Conservation (phyloP, 495 filamentous ascomycete species). For the Hypoxylon rickii region DNA sequence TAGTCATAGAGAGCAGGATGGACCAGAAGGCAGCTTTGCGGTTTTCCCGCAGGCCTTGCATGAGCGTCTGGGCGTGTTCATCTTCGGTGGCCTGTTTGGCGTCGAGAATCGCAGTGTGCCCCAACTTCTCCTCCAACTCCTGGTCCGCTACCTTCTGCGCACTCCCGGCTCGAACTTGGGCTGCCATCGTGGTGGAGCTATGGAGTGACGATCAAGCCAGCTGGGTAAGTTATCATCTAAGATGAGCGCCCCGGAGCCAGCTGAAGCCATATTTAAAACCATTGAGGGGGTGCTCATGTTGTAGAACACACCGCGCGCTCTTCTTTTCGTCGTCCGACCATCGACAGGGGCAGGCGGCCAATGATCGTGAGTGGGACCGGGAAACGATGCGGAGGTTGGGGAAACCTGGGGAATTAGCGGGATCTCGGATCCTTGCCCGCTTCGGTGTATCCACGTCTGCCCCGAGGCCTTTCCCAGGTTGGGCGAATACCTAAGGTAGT, state of each 20-base stretch:
- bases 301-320: neutral
- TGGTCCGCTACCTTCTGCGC: constrained; percentile 35
- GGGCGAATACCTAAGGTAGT: neutral
- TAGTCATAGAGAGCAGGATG: constrained; percentile 52
- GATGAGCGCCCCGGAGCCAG: neutral
- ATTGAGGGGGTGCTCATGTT: neutral
- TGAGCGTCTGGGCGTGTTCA: constrained; percentile 45
- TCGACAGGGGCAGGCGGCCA: neutral
- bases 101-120: constrained; percentile 33
- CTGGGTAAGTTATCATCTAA: neutral
- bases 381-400: constrained; percentile 19
- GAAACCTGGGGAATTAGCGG: constrained; percentile 21
- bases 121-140: constrained; percentile 37
- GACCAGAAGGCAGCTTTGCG: constrained; percentile 53
- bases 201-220: neutral
- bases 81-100: constrained; percentile 36
- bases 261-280: neutral
- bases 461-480: constrained; percentile 1
- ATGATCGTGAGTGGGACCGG: neutral
- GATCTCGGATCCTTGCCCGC: constrained; percentile 1
- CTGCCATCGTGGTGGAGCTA: constrained; percentile 18
- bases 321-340: neutral
- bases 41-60: constrained; percentile 43
- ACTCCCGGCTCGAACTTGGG: constrained; percentile 5
- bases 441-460: constrained; percentile 4